Evolutionary conservation across 768 basidiomycete species (phyloP).

Genomic region (Panaeolus cyanescens): DNA sequence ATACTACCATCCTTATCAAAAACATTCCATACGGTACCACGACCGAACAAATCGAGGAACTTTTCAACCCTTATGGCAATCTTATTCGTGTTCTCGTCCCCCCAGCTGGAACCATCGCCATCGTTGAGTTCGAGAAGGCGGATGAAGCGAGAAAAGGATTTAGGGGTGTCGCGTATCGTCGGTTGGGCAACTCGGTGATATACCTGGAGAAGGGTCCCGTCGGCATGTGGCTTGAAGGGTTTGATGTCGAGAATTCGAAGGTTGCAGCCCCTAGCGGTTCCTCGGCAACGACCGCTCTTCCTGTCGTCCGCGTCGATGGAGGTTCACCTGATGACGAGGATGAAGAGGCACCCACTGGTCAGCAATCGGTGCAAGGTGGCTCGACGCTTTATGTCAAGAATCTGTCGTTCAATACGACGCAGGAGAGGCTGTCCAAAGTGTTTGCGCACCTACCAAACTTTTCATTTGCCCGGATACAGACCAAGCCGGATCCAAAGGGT

Average conservation of each 20-base stretch:
- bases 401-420: conserved; percentile 87
- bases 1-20: conserved; percentile 89
- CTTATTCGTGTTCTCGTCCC: conserved; percentile 78
- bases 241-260: conserved; percentile 16
- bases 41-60: conserved; percentile 67
- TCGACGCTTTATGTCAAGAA: conserved; percentile 95
- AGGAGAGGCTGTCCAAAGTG: conserved; percentile 66
- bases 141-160: conserved; percentile 78
- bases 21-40: conserved; percentile 95
- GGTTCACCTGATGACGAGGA: conserved; percentile 47
- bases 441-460: conserved; percentile 80
- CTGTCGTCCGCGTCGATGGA: conserved; percentile 17
- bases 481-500: conserved; percentile 83
- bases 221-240: conserved; percentile 71
- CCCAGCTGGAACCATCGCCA: conserved; percentile 90
- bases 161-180: conserved; percentile 80
- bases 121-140: conserved; percentile 81
- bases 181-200: conserved; percentile 85
- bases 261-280: conserved; percentile 15
- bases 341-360: conserved; percentile 36
- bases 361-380: conserved; percentile 56
- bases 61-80: conserved; percentile 78
- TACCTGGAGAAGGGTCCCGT: conserved; percentile 93
- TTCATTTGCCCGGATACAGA: conserved; percentile 87
- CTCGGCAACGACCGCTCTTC: conserved; percentile 18